These are phyloP conservation scores for Umbilicaria muhlenbergii DNA, from an alignment of 495 filamentous ascomycete species.

Conservation along the genomic window DNA sequence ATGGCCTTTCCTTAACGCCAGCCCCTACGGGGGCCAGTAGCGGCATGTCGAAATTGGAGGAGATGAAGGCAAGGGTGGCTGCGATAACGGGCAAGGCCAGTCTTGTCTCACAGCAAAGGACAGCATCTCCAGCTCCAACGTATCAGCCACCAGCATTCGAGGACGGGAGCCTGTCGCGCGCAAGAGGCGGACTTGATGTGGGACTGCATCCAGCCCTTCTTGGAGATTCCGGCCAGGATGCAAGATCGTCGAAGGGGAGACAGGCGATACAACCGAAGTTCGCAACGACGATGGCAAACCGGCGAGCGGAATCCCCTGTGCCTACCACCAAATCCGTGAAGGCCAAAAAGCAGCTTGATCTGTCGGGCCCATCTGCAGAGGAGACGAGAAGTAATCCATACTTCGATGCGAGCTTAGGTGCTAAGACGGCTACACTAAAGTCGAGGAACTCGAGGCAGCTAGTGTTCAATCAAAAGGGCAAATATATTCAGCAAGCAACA, in stretches of 20 bases:
- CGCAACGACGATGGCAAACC: conserved; percentile 42
- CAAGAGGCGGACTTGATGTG: conserved; percentile 68
- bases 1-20: conserved; percentile 17
- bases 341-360: conserved; percentile 46
- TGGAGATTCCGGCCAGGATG: conserved; percentile 50
- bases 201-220: conserved; percentile 78
- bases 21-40: conserved; percentile 28
- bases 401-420: conserved; percentile 58
- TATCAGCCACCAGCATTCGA: conserved; percentile 29
- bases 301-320: conserved; percentile 34
- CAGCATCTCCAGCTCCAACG: conserved; percentile 17
- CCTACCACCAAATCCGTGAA: conserved; percentile 21
- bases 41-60: conserved; percentile 37
- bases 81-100: conserved; percentile 51
- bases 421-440: conserved; percentile 44
- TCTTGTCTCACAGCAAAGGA: conserved; percentile 26
- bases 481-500: conserved; percentile 87
- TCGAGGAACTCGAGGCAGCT: conserved; percentile 56
- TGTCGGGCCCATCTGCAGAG: conserved; percentile 52
- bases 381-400: conserved; percentile 68
- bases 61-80: conserved; percentile 69
- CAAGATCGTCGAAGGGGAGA: conserved; percentile 41
- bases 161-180: conserved; percentile 32
- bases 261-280: conserved; percentile 37
- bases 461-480: conserved; percentile 89